phyloP scores from a whole-genome alignment of 2,329 filamentous ascomycete genomes.

The Nemania diffusa region DNA sequence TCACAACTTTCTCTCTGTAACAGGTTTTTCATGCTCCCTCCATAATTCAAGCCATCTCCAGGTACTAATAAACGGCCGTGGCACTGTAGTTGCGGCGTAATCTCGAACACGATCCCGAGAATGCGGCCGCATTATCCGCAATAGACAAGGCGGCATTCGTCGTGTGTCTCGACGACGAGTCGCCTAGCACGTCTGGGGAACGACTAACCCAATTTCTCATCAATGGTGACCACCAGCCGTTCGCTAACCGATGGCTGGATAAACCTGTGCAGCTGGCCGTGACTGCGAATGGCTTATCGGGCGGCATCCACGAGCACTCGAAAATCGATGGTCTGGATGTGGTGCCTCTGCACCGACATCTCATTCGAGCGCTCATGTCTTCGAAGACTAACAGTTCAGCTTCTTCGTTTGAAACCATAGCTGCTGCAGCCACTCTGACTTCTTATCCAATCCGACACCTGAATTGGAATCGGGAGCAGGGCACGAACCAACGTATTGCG shows the following conservation, averaged over 20 bases:
- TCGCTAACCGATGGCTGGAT: conserved; percentile 37
- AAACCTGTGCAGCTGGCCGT: conserved; percentile 34
- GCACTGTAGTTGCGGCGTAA: conserved; percentile 22
- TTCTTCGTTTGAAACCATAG: too few species aligned
- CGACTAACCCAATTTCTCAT: conserved; percentile 32
- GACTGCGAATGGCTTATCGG: conserved; percentile 35
- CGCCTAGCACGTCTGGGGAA: conserved; percentile 19
- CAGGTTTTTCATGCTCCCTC: too few species aligned
- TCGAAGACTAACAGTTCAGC: too few species aligned
- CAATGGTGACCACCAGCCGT: conserved; percentile 19
- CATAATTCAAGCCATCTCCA: too few species aligned
- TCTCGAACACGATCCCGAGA: conserved; percentile 24
- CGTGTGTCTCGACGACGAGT: conserved; percentile 36
- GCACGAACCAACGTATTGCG: too few species aligned
- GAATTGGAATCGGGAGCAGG: too few species aligned
- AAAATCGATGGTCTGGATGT: conserved; percentile 37
- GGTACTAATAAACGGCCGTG: too few species aligned
- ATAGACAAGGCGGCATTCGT: conserved; percentile 34
- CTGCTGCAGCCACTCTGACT: too few species aligned
- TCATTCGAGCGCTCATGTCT: too few species aligned
- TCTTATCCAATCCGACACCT: too few species aligned
- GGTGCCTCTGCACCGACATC: conserved; percentile 26
- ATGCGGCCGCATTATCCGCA: conserved; percentile 13
- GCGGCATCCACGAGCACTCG: conserved; percentile 33
- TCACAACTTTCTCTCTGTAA: too few species aligned